phyloP scores from a whole-genome alignment of 495 filamentous ascomycete species.

The Penicillium simplicissimum region DNA sequence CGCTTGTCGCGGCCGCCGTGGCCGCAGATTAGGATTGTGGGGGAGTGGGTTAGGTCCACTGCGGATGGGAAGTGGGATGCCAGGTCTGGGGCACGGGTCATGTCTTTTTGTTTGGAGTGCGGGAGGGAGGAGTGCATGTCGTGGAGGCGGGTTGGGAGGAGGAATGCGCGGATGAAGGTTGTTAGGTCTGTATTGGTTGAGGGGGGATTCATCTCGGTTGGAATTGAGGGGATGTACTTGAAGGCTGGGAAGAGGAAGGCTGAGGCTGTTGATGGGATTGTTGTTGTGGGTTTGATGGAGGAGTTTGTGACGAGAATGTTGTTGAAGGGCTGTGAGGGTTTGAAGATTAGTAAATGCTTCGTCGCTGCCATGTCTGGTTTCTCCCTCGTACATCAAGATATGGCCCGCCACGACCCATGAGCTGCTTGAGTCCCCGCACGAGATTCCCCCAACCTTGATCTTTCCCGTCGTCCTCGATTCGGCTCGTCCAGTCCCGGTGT shows the following conservation, averaged over 20 bases:
- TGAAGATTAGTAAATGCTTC: conserved; percentile 4
- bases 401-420: conserved; percentile 64
- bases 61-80: conserved; percentile 39
- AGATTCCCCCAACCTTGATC: conserved; percentile 53
- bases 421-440: conserved; percentile 66
- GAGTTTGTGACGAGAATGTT: conserved; percentile 73
- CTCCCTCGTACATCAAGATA: conserved; percentile 66
- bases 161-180: conserved; percentile 41
- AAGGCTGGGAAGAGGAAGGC: conserved; percentile 76
- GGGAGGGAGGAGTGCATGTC: conserved; percentile 55
- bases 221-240: conserved; percentile 73
- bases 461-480: conserved; percentile 64
- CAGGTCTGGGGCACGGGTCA: conserved; percentile 34
- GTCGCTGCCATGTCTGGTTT: background rate
- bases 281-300: conserved; percentile 58
- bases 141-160: conserved; percentile 60
- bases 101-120: conserved; percentile 27
- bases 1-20: conserved; percentile 77
- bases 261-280: conserved; percentile 51
- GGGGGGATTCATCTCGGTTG: conserved; percentile 23
- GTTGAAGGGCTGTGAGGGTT: conserved; percentile 65
- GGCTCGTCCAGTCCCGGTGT: conserved; percentile 72
- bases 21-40: conserved; percentile 80
- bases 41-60: conserved; percentile 59
- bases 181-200: conserved; percentile 24